These are phyloP conservation scores for Calocybe gangraenosa DNA, from an alignment of 768 basidiomycete species.

Conservation along the genomic window DNA sequence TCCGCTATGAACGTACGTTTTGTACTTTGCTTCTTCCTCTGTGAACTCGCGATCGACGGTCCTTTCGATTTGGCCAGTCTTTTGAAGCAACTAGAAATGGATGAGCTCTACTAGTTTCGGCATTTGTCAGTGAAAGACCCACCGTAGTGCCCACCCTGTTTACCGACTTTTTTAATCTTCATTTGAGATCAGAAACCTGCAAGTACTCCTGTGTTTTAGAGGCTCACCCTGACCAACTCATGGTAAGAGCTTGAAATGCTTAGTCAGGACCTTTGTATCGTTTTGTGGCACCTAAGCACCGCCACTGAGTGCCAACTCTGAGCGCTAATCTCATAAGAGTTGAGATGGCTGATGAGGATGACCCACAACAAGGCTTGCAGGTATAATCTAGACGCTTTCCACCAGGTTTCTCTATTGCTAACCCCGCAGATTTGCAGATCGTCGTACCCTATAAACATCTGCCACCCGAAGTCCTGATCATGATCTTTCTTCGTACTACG, in stretches of 20 bases:
- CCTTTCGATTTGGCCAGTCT: conserved; percentile 96
- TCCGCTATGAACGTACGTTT: conserved; percentile 54
- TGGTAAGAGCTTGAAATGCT: conserved; percentile 12
- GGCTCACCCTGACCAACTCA: conserved; percentile 31
- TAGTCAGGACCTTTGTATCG: conserved; percentile 10
- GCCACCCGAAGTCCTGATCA: conserved; percentile 21
- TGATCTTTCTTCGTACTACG: conserved; percentile 20
- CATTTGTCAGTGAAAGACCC: conserved; percentile 22
- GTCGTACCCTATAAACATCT: neutral
- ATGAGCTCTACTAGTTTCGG: conserved; percentile 10
- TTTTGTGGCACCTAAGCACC: neutral
- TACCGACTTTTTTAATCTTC: conserved; percentile 92
- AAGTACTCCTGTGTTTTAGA: too few relatives aligned
- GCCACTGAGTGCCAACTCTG: too few relatives aligned
- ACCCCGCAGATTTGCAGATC: too few relatives aligned
- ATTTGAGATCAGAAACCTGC: conserved; percentile 29
- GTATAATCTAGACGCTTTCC: too few relatives aligned
- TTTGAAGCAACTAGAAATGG: conserved; percentile 76
- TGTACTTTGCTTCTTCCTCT: conserved; percentile 88
- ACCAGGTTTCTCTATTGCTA: too few relatives aligned
- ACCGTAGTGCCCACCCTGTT: conserved; percentile 91
- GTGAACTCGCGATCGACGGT: conserved; percentile 93
- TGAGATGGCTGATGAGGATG: too few relatives aligned
- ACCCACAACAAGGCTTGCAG: too few relatives aligned
- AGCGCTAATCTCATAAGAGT: too few relatives aligned